Conservation (phyloP, 139 green algal species). For the Microglena sp. region DNA sequence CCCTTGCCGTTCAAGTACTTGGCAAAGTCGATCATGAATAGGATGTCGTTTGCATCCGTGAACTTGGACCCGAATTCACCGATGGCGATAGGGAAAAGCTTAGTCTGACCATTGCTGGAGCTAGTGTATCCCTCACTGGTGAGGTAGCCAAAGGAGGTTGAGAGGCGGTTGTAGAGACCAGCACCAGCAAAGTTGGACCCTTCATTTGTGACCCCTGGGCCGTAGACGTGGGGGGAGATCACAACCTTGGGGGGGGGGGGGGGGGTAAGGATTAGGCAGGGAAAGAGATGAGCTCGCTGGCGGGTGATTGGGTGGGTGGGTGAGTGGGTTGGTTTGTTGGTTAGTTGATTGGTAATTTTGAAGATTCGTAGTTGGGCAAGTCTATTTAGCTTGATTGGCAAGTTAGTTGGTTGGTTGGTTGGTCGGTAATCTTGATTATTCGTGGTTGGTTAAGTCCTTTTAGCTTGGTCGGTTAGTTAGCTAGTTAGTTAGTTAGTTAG, state of each 20-base stretch:
- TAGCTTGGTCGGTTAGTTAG: too few relatives aligned
- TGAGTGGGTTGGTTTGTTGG: too few relatives aligned
- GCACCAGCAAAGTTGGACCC: slow-evolving; percentile 3
- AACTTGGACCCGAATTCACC: slow-evolving; percentile 34
- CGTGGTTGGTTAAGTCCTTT: too few relatives aligned
- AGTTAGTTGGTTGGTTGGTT: too few relatives aligned
- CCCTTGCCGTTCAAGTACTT: slow-evolving; percentile 15
- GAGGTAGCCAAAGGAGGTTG: slow-evolving; percentile 24
- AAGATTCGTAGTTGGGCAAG: too few relatives aligned
- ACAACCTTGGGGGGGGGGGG: slow-evolving; percentile 11
- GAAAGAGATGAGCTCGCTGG: too few relatives aligned
- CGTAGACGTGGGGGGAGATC: slow-evolving; percentile 33
- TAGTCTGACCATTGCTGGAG: slow-evolving; percentile 9
- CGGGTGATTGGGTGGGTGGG: too few relatives aligned
- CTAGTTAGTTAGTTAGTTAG: too few relatives aligned
- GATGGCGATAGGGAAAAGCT: slow-evolving; percentile 33
- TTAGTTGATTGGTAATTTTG: too few relatives aligned
- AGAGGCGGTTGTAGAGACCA: slow-evolving; percentile 10
- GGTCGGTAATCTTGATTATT: too few relatives aligned
- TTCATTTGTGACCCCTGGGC: slow-evolving; percentile 10
- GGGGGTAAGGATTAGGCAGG: too few relatives aligned
- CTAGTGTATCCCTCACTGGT: slow-evolving; percentile 14
- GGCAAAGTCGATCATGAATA: slow-evolving; percentile 22
- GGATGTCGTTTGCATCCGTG: slow-evolving; percentile 12
- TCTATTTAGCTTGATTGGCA: too few relatives aligned